phyloP scores from a whole-genome alignment of 768 basidiomycete genomes.

The Trametes elegans region DNA sequence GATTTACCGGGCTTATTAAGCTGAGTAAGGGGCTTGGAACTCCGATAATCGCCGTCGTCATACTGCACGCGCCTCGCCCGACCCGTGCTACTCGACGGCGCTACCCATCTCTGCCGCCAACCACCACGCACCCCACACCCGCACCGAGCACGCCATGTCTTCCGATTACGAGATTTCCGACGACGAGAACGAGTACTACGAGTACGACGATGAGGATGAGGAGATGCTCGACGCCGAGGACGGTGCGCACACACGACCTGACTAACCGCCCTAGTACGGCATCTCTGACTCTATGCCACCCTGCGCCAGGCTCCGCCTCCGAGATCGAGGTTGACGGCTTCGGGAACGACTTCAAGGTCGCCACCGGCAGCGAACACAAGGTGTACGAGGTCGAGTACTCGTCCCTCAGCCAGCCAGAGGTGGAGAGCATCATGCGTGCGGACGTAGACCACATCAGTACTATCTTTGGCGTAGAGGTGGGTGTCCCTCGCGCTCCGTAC shows the following conservation, averaged over 20 bases:
- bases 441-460: conserved; percentile 87
- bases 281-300: conserved; percentile 19
- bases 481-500: conserved; percentile 32
- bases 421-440: conserved; percentile 73
- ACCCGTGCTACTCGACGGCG: conserved; percentile 14
- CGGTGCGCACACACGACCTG: conserved; percentile 33
- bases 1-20: background rate
- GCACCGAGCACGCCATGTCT: conserved; percentile 34
- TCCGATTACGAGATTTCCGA: conserved; percentile 75
- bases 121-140: background rate
- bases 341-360: conserved; percentile 61
- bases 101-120: background rate
- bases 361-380: conserved; percentile 56
- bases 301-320: conserved; percentile 37
- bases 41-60: conserved; percentile 11
- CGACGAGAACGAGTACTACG: conserved; percentile 62
- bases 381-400: conserved; percentile 86
- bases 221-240: conserved; percentile 61
- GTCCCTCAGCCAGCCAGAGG: conserved; percentile 64
- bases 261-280: conserved; percentile 22
- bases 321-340: conserved; percentile 71
- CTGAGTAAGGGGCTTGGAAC: conserved; percentile 3
- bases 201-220: conserved; percentile 73
- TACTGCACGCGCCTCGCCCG: conserved; percentile 8
- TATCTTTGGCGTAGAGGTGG: conserved; percentile 86